A percentile compares a stretch with the other conserved stretches of the same genome.
Evolutionary conservation across 495 filamentous ascomycete genomes (phyloP).

Genomic region (Talaromyces liani): DNA sequence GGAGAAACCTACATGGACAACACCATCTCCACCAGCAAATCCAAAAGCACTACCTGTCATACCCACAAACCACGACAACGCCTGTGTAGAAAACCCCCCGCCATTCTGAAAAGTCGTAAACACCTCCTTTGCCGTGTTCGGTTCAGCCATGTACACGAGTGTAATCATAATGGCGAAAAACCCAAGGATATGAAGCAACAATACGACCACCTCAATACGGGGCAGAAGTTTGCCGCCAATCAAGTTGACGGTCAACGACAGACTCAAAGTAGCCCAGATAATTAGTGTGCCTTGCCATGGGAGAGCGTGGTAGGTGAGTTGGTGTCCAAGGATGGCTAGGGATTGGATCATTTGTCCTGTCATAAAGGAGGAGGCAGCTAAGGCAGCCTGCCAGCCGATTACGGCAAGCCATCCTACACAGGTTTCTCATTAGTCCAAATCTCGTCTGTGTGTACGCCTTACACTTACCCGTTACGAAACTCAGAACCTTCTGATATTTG

Average conservation of each 20-base stretch:
- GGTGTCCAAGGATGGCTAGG: constrained; percentile 45
- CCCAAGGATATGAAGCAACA: constrained; percentile 53
- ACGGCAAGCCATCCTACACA: constrained; percentile 28
- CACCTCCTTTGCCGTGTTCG: constrained; percentile 37
- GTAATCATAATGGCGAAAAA: constrained; percentile 57
- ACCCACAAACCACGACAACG: constrained; percentile 48
- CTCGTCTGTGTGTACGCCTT: neutral
- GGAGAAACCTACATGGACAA: constrained; percentile 17
- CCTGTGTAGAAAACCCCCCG: constrained; percentile 45
- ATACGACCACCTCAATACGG: constrained; percentile 48
- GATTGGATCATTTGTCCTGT: constrained; percentile 54
- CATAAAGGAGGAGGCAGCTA: constrained; percentile 46
- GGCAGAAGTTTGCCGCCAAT: constrained; percentile 46
- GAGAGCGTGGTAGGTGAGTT: constrained; percentile 31
- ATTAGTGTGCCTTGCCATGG: constrained; percentile 56
- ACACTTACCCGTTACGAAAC: constrained; percentile 31
- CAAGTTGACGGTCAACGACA: constrained; percentile 50
- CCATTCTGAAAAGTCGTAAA: constrained; percentile 47
- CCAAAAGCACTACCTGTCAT: constrained; percentile 42
- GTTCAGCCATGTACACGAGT: constrained; percentile 46
- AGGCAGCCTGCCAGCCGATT: constrained; percentile 53
- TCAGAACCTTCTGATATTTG: constrained; percentile 27
- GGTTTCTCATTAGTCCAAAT: constrained; percentile 10
- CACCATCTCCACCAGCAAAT: constrained; percentile 44
- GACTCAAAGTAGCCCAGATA: constrained; percentile 40